Conservation (phyloP, 805 yeast genomes). For the Barnettozyma salicaria region DNA sequence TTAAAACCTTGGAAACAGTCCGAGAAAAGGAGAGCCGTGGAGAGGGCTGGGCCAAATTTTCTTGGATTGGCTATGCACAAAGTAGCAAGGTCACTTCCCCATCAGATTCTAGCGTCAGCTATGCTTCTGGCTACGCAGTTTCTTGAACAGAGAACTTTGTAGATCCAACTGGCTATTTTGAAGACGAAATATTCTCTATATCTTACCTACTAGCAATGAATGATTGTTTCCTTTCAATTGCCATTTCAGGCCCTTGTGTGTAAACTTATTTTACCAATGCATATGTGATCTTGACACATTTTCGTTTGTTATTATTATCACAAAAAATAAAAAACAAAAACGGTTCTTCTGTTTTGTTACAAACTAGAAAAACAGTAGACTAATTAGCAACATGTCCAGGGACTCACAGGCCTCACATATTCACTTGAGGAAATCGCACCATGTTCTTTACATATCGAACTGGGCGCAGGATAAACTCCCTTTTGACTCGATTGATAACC, state of each 20-base stretch:
- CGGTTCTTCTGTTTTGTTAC: no score
- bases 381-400: constrained; percentile 2
- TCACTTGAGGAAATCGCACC: constrained; percentile 26
- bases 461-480: constrained; percentile 28
- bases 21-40: constrained; percentile 14
- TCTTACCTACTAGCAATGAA: no score
- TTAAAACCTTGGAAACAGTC: constrained; percentile 44
- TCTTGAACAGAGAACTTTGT: constrained; percentile 1
- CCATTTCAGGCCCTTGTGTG: background rate
- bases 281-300: no score
- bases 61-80: constrained; percentile 80
- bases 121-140: constrained; percentile 64
- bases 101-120: constrained; percentile 80
- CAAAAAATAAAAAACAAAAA: no score
- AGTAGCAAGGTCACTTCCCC: constrained; percentile 46
- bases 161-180: no score
- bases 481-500: constrained; percentile 24
- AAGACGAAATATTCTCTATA: no score
- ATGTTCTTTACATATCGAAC: constrained; percentile 28
- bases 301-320: no score
- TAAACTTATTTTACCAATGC: no score
- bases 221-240: background rate
- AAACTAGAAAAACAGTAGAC: no score
- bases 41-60: constrained; percentile 32
- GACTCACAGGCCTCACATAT: constrained; percentile 13